phyloP scores from a whole-genome alignment of 2,329 filamentous ascomycete species.

The Ophidiomyces ophidiicola region DNA sequence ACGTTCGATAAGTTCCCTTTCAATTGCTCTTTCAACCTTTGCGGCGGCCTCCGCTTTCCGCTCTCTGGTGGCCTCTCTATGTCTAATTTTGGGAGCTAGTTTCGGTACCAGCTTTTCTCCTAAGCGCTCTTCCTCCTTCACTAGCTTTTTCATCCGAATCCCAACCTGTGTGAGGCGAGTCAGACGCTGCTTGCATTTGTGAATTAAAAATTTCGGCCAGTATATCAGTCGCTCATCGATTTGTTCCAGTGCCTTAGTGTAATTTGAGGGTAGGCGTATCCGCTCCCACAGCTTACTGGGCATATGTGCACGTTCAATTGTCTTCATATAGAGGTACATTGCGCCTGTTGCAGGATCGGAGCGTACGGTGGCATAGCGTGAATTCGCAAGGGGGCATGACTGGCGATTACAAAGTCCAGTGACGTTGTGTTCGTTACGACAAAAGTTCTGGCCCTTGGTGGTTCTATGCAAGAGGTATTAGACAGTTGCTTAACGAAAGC shows the following conservation, averaged over 20 bases:
- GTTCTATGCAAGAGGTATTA: slow-evolving; percentile 40
- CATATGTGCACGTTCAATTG: slow-evolving; percentile 74
- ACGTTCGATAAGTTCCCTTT: slow-evolving; percentile 84
- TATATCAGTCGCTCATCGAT: slow-evolving; percentile 79
- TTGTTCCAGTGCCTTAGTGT: slow-evolving; percentile 75
- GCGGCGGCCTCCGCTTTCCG: slow-evolving; percentile 69
- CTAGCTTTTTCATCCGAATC: slow-evolving; percentile 62
- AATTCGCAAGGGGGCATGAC: slow-evolving; percentile 82
- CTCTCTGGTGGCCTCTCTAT: slow-evolving; percentile 63
- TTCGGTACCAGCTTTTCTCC: slow-evolving; percentile 82
- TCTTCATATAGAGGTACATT: slow-evolving; percentile 95
- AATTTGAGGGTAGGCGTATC: slow-evolving; percentile 81
- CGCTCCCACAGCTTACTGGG: slow-evolving; percentile 91
- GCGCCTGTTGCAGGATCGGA: slow-evolving; percentile 66
- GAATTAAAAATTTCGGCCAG: slow-evolving; percentile 84
- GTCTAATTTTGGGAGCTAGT: slow-evolving; percentile 76
- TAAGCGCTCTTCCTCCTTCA: slow-evolving; percentile 76
- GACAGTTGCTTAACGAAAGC: neutral
- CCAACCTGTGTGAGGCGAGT: slow-evolving; percentile 86
- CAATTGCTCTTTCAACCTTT: slow-evolving; percentile 91
- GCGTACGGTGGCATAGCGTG: slow-evolving; percentile 82
- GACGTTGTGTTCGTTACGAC: slow-evolving; percentile 87
- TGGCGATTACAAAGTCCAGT: slow-evolving; percentile 74
- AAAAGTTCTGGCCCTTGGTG: slow-evolving; percentile 82
- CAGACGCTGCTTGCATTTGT: slow-evolving; percentile 93